A percentile compares a stretch with the other conserved stretches of the same genome.
These are phyloP conservation scores for Diplotaxis tenuifolia DNA, from an alignment of 345 rosid species.

Conservation along the genomic window DNA sequence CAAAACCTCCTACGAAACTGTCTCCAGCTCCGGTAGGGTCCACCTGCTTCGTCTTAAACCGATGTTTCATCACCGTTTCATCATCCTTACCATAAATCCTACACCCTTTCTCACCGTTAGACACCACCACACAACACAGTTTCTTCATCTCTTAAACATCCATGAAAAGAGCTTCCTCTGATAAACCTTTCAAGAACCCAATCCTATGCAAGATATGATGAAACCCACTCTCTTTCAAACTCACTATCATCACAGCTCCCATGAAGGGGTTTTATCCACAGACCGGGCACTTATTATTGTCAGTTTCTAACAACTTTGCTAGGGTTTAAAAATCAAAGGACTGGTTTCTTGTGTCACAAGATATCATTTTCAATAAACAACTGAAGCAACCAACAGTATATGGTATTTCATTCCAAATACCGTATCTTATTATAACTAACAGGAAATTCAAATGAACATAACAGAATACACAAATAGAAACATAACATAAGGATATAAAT, in stretches of 20 bases:
- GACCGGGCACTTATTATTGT: too few species aligned
- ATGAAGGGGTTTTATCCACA: too few species aligned
- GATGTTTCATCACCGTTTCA: slow-evolving; percentile 47
- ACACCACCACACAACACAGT: slow-evolving; percentile 82
- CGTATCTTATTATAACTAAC: too few species aligned
- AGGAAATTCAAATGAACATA: too few species aligned
- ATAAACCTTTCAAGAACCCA: slow-evolving; percentile 77
- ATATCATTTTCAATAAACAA: too few species aligned
- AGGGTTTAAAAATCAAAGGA: too few species aligned
- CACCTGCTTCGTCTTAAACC: slow-evolving; percentile 65
- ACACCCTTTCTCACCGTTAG: slow-evolving; percentile 84
- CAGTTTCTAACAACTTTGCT: too few species aligned
- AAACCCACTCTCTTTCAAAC: slow-evolving; percentile 60
- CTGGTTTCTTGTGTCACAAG: too few species aligned
- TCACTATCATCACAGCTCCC: slow-evolving; percentile 70
- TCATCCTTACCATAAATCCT: slow-evolving; percentile 50
- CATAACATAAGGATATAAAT: too few species aligned
- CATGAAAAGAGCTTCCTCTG: slow-evolving; percentile 81
- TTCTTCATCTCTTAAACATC: slow-evolving; percentile 74
- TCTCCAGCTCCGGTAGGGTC: slow-evolving; percentile 99
- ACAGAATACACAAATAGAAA: too few species aligned
- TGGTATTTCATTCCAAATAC: too few species aligned
- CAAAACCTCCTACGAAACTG: slow-evolving; percentile 82
- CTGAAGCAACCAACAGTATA: too few species aligned
- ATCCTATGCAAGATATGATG: slow-evolving; percentile 54